Evolutionary conservation across 148 eudicot genomes (phyloP), one percentile per base, ranked within the genome.

Genomic region (Amaranthus hypochondriacus): DNA sequence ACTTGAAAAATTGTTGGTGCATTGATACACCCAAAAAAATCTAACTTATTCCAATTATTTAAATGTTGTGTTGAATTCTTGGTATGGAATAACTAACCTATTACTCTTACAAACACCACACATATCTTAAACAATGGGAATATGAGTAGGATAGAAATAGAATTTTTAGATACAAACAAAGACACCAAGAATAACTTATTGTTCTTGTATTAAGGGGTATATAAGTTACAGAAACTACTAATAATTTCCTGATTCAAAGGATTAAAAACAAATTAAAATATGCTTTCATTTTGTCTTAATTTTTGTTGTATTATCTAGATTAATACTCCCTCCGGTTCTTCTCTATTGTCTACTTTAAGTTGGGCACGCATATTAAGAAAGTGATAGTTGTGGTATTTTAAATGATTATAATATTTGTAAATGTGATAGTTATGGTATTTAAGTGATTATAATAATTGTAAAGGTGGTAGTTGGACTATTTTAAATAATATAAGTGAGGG

Each of bases 271-370:
- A 2, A 64, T 46, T 18, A 62, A 15, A 48, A 6, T 21, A 52
- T 46, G 5, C 57, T 21, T 71, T 55, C n/a, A 48, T 56, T 71
- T 71, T 77, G 75, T 71, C 75, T 43, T 55, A 70, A 57, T 71
- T 44, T 60, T 53, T 65, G 55, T 62, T 50, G 8, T 68, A 51
- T 60, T 5, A n/a, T 21, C 13, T 66, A 67, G 43, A 69, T 68
- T 68, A 69, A 52, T 50, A 18, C 18, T 18, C 18, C 18, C 18
- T 18, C 18, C 18, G 18, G 0, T 18, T 18, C 18, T 18, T 18
- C 18, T 18, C 18, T 18, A 18, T 18, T 18, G 18, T 18, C 18
- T 0, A 18, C 18, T 18, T 18, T 18, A 18, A 18, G 18, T 18
- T 18, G 0, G 18, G 18, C 18, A 18, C 18, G 18, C 18, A 18